Evolutionary conservation across 768 basidiomycete genomes (phyloP).

Genomic region (Boletus insuetus): DNA sequence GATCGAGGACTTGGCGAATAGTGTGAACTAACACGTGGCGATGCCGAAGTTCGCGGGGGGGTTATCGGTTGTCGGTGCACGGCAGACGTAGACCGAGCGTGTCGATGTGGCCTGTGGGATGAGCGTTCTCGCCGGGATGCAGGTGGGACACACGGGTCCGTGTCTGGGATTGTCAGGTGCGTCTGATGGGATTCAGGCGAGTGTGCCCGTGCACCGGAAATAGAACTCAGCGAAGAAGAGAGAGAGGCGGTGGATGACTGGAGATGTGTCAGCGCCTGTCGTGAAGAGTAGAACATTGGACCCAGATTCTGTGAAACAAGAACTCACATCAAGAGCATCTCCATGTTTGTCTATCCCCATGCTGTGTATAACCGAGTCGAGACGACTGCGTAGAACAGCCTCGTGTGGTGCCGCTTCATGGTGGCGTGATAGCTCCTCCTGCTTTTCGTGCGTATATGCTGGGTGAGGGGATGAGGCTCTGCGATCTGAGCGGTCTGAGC

Average conservation of each 20-base stretch:
- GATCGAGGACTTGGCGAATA: conserved; percentile 20
- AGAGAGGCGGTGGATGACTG: conserved; percentile 28
- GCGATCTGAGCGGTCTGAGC: conserved; percentile 20
- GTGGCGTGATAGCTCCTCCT: conserved; percentile 19
- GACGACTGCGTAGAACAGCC: conserved; percentile 49
- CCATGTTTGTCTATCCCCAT: conserved; percentile 25
- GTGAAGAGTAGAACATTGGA: conserved; percentile 17
- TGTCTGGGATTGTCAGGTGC: conserved; percentile 21
- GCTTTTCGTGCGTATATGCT: conserved; percentile 16
- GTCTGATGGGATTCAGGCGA: conserved; percentile 30
- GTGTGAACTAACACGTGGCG: conserved; percentile 5
- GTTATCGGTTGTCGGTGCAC: conserved; percentile 2
- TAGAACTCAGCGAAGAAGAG: conserved; percentile 30
- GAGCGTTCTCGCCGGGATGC: conserved; percentile 5
- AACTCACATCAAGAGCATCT: conserved; percentile 25
- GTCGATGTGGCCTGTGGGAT: conserved; percentile 5
- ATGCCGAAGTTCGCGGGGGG: conserved; percentile 2
- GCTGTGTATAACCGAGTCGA: conserved; percentile 50
- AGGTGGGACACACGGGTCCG: conserved; percentile 7
- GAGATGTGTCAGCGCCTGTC: conserved; percentile 15
- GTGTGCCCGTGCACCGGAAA: conserved; percentile 20
- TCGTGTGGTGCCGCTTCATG: conserved; percentile 45
- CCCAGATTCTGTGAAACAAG: not conserved
- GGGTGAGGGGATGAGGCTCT: conserved; percentile 16
- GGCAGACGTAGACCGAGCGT: conserved; percentile 14